Percentiles rank a stretch among this genome's conserved stretches.
These are phyloP conservation scores for Heterobasidion occidentale DNA, from an alignment of 1,284 basidiomycete species.

Conservation along the genomic window DNA sequence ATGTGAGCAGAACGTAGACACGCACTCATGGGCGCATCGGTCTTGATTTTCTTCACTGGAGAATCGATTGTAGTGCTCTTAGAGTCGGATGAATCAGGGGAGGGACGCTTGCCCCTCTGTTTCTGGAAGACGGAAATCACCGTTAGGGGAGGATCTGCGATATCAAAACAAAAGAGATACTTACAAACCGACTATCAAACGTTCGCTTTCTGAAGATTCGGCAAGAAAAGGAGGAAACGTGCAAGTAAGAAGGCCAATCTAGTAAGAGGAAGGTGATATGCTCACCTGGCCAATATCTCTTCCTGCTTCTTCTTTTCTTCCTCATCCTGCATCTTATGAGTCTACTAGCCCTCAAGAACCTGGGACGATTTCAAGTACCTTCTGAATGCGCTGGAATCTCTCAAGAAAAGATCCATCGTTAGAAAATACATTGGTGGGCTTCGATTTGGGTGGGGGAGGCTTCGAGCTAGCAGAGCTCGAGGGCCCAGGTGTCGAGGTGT, in stretches of 20 bases:
- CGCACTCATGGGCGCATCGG: conserved; percentile 25
- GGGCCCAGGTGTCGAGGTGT: conserved; percentile 12
- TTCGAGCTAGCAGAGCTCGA: conserved; percentile 15
- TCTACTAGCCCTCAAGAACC: not conserved
- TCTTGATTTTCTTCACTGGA: conserved; percentile 32
- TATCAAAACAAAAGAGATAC: conserved; percentile 16
- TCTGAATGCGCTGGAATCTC: conserved; percentile 44
- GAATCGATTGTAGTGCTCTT: conserved; percentile 22
- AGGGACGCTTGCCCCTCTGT: conserved; percentile 52
- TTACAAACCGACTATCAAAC: conserved; percentile 57
- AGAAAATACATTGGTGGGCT: conserved; percentile 47
- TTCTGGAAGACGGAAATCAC: conserved; percentile 29
- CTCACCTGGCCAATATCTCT: conserved; percentile 39
- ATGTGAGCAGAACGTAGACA: not conserved
- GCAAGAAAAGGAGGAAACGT: conserved; percentile 3
- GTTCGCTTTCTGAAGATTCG: conserved; percentile 39
- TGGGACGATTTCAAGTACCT: conserved; percentile 25
- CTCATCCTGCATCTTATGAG: conserved; percentile 36
- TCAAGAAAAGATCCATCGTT: conserved; percentile 54
- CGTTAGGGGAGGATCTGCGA: not conserved
- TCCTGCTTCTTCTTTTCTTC: conserved; percentile 48
- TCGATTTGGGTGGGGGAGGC: conserved; percentile 26
- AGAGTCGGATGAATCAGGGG: conserved; percentile 27
- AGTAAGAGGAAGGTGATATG: conserved; percentile 4
- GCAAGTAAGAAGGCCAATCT: not conserved